phyloP scores from a whole-genome alignment of 78 protist species.

The Corallochytrium limacisporum region DNA sequence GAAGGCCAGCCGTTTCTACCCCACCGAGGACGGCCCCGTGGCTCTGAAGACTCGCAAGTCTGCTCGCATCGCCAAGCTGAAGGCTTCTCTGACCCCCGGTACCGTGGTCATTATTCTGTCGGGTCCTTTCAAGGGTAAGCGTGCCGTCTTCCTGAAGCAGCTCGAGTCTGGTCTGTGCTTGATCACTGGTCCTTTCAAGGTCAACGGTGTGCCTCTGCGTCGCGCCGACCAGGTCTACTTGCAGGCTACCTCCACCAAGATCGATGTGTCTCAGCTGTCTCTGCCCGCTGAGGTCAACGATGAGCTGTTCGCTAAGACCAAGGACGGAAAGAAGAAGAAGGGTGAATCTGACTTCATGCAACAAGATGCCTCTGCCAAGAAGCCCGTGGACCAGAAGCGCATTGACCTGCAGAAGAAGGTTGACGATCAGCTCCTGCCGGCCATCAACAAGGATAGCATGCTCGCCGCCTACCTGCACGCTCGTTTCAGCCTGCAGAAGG shows the following conservation, averaged over 20 bases:
- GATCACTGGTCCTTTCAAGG: slow-evolving; percentile 92
- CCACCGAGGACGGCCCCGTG: slow-evolving; percentile 8
- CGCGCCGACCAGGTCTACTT: slow-evolving; percentile 89
- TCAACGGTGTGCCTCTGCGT: slow-evolving; percentile 97
- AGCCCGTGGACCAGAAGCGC: slow-evolving; percentile 35
- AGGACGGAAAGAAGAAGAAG: slow-evolving; percentile 8
- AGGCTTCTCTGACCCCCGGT: slow-evolving; percentile 81
- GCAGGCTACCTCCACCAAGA: slow-evolving; percentile 92
- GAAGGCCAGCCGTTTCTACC: slow-evolving; percentile 18
- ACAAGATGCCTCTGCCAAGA: slow-evolving; percentile 14
- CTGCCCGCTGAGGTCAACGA: slow-evolving; percentile 33
- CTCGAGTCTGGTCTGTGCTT: slow-evolving; percentile 79
- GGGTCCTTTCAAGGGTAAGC: slow-evolving; percentile 86
- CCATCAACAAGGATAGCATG: slow-evolving; percentile 43
- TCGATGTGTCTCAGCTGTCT: slow-evolving; percentile 48
- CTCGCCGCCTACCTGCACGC: slow-evolving; percentile 67
- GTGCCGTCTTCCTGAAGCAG: slow-evolving; percentile 89
- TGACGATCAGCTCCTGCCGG: slow-evolving; percentile 55
- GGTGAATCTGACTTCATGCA: neutral
- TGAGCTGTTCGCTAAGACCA: slow-evolving; percentile 15
- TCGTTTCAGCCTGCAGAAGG: slow-evolving; percentile 57
- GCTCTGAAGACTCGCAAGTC: slow-evolving; percentile 17
- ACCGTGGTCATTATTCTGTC: slow-evolving; percentile 90
- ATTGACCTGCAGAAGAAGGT: slow-evolving; percentile 68
- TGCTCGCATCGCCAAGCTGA: slow-evolving; percentile 48